Evolutionary conservation across 1,284 basidiomycete genomes (phyloP).

Genomic region (Blastosporella zonata): DNA sequence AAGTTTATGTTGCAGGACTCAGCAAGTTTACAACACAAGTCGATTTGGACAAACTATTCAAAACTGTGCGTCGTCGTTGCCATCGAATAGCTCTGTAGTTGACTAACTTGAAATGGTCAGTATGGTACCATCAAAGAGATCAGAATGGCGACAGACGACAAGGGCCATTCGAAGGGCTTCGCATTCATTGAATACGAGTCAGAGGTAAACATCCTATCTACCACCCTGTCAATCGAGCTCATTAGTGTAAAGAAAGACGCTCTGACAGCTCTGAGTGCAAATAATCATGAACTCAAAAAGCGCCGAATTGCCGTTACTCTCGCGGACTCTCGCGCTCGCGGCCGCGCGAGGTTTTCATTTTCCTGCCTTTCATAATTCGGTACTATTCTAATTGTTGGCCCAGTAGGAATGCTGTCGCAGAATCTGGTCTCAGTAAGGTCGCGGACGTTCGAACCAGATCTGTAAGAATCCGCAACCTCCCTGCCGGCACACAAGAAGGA

Average conservation of each 20-base stretch:
- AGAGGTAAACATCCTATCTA: conserved; percentile 45
- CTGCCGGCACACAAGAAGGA: conserved; percentile 71
- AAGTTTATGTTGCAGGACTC: conserved; percentile 84
- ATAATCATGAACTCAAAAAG: conserved; percentile 84
- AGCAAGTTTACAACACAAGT: conserved; percentile 70
- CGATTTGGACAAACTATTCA: conserved; percentile 78
- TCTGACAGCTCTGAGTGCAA: conserved; percentile 67
- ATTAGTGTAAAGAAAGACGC: conserved; percentile 58
- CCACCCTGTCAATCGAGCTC: neutral
- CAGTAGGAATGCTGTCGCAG: conserved; percentile 40
- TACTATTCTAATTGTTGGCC: neutral
- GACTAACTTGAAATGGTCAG: conserved; percentile 34
- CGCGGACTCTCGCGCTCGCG: conserved; percentile 67
- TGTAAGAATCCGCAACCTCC: conserved; percentile 75
- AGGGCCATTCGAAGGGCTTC: conserved; percentile 78
- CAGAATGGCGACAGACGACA: conserved; percentile 71
- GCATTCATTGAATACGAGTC: conserved; percentile 92
- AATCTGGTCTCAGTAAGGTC: conserved; percentile 54
- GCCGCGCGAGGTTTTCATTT: conserved; percentile 44
- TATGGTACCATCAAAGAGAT: conserved; percentile 82
- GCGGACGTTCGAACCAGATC: conserved; percentile 69
- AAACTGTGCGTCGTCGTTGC: conserved; percentile 42
- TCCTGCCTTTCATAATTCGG: neutral
- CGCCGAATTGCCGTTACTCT: conserved; percentile 83
- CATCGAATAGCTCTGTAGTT: neutral